Conservation (phyloP, 257 asterid species). For the Cynanchum wilfordii region DNA sequence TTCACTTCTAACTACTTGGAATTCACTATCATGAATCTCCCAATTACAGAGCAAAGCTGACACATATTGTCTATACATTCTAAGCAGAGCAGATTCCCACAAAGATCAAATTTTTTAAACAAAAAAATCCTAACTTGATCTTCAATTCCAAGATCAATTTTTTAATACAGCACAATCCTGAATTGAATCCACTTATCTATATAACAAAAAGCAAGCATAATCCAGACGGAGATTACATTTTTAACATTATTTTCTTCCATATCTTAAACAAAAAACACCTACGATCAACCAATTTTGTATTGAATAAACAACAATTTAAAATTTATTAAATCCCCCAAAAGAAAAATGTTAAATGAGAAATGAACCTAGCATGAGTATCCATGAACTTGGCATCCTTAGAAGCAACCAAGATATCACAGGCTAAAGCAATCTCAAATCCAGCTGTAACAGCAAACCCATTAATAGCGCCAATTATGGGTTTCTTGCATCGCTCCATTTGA, state of each 20-base stretch:
- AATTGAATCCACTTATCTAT: neutral
- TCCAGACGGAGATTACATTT: neutral
- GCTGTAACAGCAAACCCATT: constrained; percentile 93
- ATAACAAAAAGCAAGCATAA: neutral
- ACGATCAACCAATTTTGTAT: neutral
- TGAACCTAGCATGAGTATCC: constrained; percentile 89
- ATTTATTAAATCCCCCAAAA: neutral
- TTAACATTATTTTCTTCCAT: neutral
- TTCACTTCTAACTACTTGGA: neutral
- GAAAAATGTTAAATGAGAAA: neutral
- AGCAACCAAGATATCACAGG: constrained; percentile 86
- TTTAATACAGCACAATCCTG: neutral
- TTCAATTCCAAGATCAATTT: neutral
- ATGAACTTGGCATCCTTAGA: constrained; percentile 82
- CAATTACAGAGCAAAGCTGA: neutral
- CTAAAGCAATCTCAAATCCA: constrained; percentile 87
- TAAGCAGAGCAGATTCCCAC: neutral
- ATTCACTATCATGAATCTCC: neutral
- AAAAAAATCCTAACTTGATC: neutral
- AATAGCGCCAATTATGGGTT: constrained; percentile 87
- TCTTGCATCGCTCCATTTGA: constrained; percentile 80
- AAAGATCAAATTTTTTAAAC: neutral
- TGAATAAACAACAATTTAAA: neutral
- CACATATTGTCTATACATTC: neutral
- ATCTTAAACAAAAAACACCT: neutral